These are phyloP conservation scores for Ophiocordyceps camponoti-rufipedis DNA, from an alignment of 2,329 filamentous ascomycete species.

Conservation along the genomic window DNA sequence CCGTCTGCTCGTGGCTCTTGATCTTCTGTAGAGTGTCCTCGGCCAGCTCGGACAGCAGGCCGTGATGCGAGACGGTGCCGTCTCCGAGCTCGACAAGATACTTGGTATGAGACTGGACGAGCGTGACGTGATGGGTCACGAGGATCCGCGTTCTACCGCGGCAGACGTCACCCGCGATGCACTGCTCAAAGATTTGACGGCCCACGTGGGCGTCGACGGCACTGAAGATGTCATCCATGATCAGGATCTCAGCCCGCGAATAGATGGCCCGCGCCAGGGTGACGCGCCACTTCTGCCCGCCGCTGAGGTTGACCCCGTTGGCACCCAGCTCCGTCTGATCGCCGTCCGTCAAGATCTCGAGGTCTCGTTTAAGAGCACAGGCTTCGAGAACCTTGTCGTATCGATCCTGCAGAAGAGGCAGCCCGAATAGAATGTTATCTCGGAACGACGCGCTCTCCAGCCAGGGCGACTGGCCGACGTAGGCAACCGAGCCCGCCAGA, in stretches of 20 bases:
- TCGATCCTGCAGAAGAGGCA: conserved; percentile 49
- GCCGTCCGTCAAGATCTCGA: conserved; percentile 59
- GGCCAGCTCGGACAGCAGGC: conserved; percentile 45
- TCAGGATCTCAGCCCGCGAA: conserved; percentile 55
- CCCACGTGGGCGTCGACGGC: conserved; percentile 70
- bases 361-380: conserved; percentile 58
- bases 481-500: conserved; percentile 50
- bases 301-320: conserved; percentile 69
- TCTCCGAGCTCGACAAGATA: conserved; percentile 58
- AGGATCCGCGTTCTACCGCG: conserved; percentile 54
- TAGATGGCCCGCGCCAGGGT: conserved; percentile 67
- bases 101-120: conserved; percentile 52
- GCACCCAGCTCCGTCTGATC: conserved; percentile 69
- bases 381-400: conserved; percentile 54
- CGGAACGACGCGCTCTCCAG: conserved; percentile 66
- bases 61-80: conserved; percentile 45
- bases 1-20: conserved; percentile 33
- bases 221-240: conserved; percentile 74
- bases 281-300: conserved; percentile 69
- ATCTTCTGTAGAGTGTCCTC: conserved; percentile 36
- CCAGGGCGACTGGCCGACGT: conserved; percentile 67
- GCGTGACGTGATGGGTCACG: conserved; percentile 62
- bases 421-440: conserved; percentile 62
- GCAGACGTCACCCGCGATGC: conserved; percentile 52
- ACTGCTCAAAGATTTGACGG: conserved; percentile 60